Conservation (phyloP, 1,284 basidiomycete genomes). For the Ceratobasidium sp. region DNA sequence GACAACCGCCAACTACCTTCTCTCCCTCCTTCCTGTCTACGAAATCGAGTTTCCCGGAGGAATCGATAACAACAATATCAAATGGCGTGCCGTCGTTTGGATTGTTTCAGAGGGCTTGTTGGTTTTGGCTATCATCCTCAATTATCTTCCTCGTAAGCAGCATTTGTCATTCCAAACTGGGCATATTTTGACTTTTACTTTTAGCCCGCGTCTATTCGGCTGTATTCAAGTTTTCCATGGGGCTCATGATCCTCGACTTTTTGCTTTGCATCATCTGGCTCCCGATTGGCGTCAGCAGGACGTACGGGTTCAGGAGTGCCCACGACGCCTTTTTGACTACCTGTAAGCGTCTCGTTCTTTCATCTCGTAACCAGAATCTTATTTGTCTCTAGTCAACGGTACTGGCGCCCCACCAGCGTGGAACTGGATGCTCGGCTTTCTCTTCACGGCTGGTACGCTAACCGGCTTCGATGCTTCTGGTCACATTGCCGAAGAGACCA, state of each 20-base stretch:
- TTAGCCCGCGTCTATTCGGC: conserved; percentile 62
- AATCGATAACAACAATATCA: conserved; percentile 69
- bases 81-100: conserved; percentile 86
- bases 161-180: neutral
- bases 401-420: conserved; percentile 82
- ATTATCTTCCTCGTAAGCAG: conserved; percentile 74
- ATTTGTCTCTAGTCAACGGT: conserved; percentile 70
- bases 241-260: conserved; percentile 81
- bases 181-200: neutral
- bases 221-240: conserved; percentile 76
- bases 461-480: conserved; percentile 89
- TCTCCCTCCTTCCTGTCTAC: conserved; percentile 81
- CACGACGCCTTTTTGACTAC: conserved; percentile 81
- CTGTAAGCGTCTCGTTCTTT: conserved; percentile 58
- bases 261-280: conserved; percentile 86
- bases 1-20: conserved; percentile 84
- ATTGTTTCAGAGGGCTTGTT: conserved; percentile 74
- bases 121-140: conserved; percentile 73
- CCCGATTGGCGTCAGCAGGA: conserved; percentile 81
- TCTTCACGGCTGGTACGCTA: conserved; percentile 82
- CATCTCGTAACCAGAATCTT: neutral
- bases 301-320: conserved; percentile 82
- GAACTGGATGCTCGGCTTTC: conserved; percentile 85
- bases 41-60: conserved; percentile 82
- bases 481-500: conserved; percentile 88